Evolutionary conservation across 139 green algal genomes (phyloP).

Genomic region (Tetratostichococcus sp.): DNA sequence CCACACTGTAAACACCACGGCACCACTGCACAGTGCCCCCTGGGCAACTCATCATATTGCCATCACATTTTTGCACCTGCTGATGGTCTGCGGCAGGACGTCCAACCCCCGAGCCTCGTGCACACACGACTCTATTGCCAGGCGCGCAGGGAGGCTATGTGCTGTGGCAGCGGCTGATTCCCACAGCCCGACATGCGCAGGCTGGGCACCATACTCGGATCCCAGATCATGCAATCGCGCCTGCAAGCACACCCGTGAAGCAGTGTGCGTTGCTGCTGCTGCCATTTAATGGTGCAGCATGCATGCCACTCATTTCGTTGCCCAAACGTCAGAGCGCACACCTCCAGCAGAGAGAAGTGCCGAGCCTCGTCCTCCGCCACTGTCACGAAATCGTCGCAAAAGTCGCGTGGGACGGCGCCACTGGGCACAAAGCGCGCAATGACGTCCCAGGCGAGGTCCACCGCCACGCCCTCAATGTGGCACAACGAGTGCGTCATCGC

Average conservation of each 20-base stretch:
- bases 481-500: slow-evolving; percentile 45
- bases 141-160: slow-evolving; percentile 60
- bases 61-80: neutral
- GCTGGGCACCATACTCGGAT: slow-evolving; percentile 72
- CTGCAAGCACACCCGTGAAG: neutral
- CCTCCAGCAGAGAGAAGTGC: slow-evolving; percentile 70
- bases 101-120: slow-evolving; percentile 83
- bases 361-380: slow-evolving; percentile 83
- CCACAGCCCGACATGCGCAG: slow-evolving; percentile 87
- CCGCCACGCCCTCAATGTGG: slow-evolving; percentile 79
- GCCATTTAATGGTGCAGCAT: too few species aligned
- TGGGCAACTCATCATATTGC: too few species aligned
- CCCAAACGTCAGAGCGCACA: too few species aligned
- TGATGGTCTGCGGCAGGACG: slow-evolving; percentile 83
- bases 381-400: slow-evolving; percentile 81
- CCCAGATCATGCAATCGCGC: slow-evolving; percentile 53
- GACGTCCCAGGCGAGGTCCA: slow-evolving; percentile 83
- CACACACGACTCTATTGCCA: slow-evolving; percentile 89
- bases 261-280: too few species aligned
- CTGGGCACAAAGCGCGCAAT: slow-evolving; percentile 67
- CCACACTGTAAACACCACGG: too few species aligned
- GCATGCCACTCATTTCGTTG: too few species aligned
- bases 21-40: too few species aligned
- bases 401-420: slow-evolving; percentile 54
- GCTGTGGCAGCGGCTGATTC: slow-evolving; percentile 69